A percentile compares a stretch with the other conserved stretches of the same genome.
Evolutionary conservation across 1,139 yeast genomes (phyloP).

Genomic region (Debaryomyces sp.): DNA sequence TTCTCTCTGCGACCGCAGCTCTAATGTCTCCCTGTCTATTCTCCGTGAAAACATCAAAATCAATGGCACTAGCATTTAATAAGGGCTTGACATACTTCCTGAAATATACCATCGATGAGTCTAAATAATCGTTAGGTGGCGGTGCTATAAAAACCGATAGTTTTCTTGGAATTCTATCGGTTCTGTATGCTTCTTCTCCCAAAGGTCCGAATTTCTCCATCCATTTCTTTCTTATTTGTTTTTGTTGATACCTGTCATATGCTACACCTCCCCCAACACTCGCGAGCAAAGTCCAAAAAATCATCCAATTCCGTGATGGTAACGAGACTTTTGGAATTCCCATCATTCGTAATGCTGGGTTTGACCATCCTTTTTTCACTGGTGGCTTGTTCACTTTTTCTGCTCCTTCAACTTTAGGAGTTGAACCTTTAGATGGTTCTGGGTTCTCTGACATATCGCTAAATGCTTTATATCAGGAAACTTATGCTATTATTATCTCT

Average conservation of each 20-base stretch:
- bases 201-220: constrained; percentile 59
- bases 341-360: constrained; percentile 87
- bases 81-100: constrained; percentile 85
- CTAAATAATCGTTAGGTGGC: constrained; percentile 94
- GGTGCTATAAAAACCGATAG: constrained; percentile 88
- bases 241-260: constrained; percentile 79
- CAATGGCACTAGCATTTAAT: constrained; percentile 83
- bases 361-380: constrained; percentile 59
- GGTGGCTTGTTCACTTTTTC: constrained; percentile 6
- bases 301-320: constrained; percentile 93
- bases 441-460: constrained; percentile 1
- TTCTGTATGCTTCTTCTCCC: constrained; percentile 39
- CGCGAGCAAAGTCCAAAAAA: constrained; percentile 77
- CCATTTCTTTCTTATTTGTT: constrained; percentile 65
- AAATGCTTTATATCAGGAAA: not conserved
- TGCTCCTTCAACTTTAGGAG: not conserved
- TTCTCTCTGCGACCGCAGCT: constrained; percentile 75
- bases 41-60: constrained; percentile 72
- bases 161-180: constrained; percentile 64
- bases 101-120: constrained; percentile 72
- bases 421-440: constrained; percentile 1
- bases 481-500: not conserved
- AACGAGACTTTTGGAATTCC: constrained; percentile 77
- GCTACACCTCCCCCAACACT: constrained; percentile 69
- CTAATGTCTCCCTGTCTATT: constrained; percentile 92